These are phyloP conservation scores for Leccinum incarnatum DNA, from an alignment of 768 basidiomycete species.

Conservation along the genomic window DNA sequence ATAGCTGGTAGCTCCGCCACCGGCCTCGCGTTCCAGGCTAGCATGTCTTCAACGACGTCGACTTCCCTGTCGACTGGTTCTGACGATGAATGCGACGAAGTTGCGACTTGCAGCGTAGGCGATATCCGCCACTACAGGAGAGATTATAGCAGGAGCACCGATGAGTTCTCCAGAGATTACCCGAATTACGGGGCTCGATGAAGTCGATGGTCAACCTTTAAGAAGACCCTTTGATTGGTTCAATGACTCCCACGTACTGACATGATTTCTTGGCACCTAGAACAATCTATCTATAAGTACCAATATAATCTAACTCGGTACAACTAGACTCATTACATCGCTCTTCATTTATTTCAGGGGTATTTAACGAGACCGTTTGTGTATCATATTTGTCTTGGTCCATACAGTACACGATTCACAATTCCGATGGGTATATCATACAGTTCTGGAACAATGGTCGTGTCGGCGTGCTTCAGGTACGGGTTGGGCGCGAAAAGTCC, in stretches of 20 bases:
- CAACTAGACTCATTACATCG: conserved; percentile 4
- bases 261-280: conserved; percentile 16
- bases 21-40: conserved; percentile 35
- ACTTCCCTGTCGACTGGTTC: conserved; percentile 32
- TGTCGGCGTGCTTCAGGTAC: conserved; percentile 48
- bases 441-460: conserved; percentile 55
- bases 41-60: conserved; percentile 36
- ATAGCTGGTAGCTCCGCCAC: conserved; percentile 21
- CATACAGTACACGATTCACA: conserved; percentile 73
- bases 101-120: conserved; percentile 26
- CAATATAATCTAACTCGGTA: conserved; percentile 13
- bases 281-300: background rate
- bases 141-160: conserved; percentile 13
- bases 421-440: conserved; percentile 83
- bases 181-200: conserved; percentile 7
- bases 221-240: background rate
- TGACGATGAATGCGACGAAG: conserved; percentile 36
- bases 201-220: background rate
- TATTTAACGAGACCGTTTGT: conserved; percentile 19
- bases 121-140: conserved; percentile 33
- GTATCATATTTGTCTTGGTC: conserved; percentile 21
- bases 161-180: conserved; percentile 15
- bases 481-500: conserved; percentile 33
- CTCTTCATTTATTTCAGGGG: conserved; percentile 7
- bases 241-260: conserved; percentile 1